Evolutionary conservation across 1,284 basidiomycete genomes (phyloP).

Genomic region (Moesziomyces antarcticus): DNA sequence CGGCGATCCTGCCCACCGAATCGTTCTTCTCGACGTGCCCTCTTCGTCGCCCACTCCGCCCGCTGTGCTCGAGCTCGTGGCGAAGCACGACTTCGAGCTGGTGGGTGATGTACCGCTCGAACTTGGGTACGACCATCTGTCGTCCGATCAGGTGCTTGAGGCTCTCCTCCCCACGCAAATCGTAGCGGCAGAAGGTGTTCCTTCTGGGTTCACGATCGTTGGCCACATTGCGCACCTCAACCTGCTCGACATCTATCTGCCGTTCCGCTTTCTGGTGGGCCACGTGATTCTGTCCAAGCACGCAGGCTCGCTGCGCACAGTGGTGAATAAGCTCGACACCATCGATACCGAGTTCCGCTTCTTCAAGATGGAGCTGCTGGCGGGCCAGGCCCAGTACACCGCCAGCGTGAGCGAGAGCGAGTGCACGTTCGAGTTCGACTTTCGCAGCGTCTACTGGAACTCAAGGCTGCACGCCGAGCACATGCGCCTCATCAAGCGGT

Average conservation of each 20-base stretch:
- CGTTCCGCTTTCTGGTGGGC: constrained; percentile 90
- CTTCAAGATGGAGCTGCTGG: constrained; percentile 96
- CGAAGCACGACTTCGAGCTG: constrained; percentile 15
- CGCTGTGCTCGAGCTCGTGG: constrained; percentile 6
- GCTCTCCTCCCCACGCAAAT: constrained; percentile 29
- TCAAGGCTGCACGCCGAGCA: constrained; percentile 93
- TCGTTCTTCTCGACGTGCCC: constrained; percentile 41
- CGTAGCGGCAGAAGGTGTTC: constrained; percentile 75
- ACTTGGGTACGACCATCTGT: constrained; percentile 35
- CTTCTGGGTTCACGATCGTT: constrained; percentile 85
- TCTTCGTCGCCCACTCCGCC: constrained; percentile 19
- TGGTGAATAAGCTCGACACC: constrained; percentile 92
- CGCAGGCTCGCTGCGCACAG: constrained; percentile 80
- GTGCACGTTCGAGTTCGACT: constrained; percentile 92
- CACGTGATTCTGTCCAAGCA: constrained; percentile 75
- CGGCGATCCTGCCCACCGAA: constrained; percentile 26
- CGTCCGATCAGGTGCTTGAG: constrained; percentile 44
- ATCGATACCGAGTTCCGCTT: constrained; percentile 90
- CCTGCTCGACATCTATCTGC: constrained; percentile 86
- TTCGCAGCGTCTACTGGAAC: constrained; percentile 97
- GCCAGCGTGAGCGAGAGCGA: constrained; percentile 73
- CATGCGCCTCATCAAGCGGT: constrained; percentile 79
- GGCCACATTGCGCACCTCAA: constrained; percentile 95
- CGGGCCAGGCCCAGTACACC: constrained; percentile 85
- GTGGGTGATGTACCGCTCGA: constrained; percentile 3